Evolutionary conservation across 192 early-diverging fungal genomes (phyloP), one percentile per base, ranked within the genome.

Genomic region (Geranomyces michiganensis): DNA sequence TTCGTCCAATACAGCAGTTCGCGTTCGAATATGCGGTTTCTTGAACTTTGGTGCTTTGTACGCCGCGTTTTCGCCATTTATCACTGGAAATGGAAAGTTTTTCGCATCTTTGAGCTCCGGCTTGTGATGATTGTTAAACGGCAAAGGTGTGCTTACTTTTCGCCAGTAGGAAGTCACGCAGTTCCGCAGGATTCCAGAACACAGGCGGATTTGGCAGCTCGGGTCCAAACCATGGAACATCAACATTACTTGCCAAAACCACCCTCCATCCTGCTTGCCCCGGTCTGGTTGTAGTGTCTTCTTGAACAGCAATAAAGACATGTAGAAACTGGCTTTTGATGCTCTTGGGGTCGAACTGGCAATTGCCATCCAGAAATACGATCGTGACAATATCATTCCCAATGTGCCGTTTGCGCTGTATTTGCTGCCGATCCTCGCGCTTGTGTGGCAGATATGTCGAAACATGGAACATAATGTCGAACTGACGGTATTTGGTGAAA

Each of bases 331-430:
- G 81, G 41, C 79, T 78, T 24, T 70, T 55, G 0, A 84, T 75
- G 29, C 55, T 73, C 27, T 19, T 65, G 17, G 82, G 82, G 43
- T 84, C 77, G 55, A 84, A 84, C 26, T 71, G 67, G 58, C 24
- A 19, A 6, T 41, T 41, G 1, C 76, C 72, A 47, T 84, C 83
- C 51, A 76, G 41, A 53, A 78, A 84, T 33, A 84, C 69, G 44
- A 84, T 65, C 3, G 47, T 53, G 26, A 84, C 77, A 56, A 84
- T 81, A 55, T 84, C 82, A 55, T 85, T 85, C 27, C 83, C 83
- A 59, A 85, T 79, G 63, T 85, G 83, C 22, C 78, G 45, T 56
- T 85, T 85, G 26, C 83, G 61, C 67, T 81, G 73, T 47, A 85
- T 80, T 53, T 85, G 83, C 70, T 85, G 83, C 7, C 10, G 9